Base-by-base conservation (phyloP, 1,284 basidiomycete genomes). In the Porogramme epimiltina region DNA sequence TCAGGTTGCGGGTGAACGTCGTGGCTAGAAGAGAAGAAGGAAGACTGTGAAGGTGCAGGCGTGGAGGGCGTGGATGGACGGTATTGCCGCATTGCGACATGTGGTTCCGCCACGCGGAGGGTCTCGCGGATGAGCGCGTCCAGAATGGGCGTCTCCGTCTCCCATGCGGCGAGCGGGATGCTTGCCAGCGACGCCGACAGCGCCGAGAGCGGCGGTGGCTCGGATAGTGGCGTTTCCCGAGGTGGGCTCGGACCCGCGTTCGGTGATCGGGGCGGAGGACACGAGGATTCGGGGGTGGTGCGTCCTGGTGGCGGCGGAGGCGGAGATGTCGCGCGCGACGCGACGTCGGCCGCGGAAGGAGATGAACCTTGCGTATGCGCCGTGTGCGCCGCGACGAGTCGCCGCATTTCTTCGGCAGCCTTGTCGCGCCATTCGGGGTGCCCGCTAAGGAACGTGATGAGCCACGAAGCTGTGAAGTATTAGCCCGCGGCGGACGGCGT, bases 81-180 rank as follows among this genome's bases (percentile, higher is more conserved):
- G 65, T 90, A 89, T 52, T 82, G 78, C 63, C 87, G 79, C 85
- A 89, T 87, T 48, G 87, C 88, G 2, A 81, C 80, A 68, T 89
- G 86, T 40, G 88, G 86, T 71, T 89, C 85, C 5, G 87, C 87
- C 39, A 90, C 70, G 26, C 88, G 82, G 18, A 87, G 78, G 24
- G 87, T 89, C 70, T 90, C 87, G 58, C 79, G 78, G 61, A 89
- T 84, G 61, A 89, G 72, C 37, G 81, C 74, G 64, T 90, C 88
- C 39, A 89, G 72, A 49, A 85, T 73, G 18, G 88, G 87, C 24
- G 80, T 86, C 49, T 80, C 71, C 2, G 70, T 64, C 67, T 90
- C 87, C 87, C 87, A 89, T 16, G 75, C 75, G 56, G 80, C 74
- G n/a, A 90, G 72, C 6, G 87, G 82, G 47, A 90, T 74, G 37